phyloP scores from a whole-genome alignment of 1,284 basidiomycete genomes.

The Trichosporon sp. region DNA sequence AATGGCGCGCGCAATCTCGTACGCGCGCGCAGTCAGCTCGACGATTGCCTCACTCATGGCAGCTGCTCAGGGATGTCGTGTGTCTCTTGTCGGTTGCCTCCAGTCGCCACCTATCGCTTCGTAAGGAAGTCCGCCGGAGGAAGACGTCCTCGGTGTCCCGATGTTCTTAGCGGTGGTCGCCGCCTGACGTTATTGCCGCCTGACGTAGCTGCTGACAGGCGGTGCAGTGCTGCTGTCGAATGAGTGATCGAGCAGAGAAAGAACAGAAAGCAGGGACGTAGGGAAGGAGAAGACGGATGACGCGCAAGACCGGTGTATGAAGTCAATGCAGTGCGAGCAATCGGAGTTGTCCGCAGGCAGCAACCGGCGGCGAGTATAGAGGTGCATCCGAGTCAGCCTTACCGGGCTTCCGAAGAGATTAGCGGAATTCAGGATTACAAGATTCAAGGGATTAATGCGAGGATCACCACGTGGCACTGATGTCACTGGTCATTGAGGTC shows the following conservation, averaged over 20 bases:
- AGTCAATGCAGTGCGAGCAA: background rate
- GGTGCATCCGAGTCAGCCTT: background rate
- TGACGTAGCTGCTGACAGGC: background rate
- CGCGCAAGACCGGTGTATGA: background rate
- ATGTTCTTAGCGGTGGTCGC: background rate
- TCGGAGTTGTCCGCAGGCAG: background rate
- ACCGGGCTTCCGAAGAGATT: background rate
- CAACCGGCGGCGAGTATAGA: background rate
- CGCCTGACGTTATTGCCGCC: background rate
- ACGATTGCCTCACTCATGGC: conserved; percentile 45
- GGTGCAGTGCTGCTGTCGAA: background rate
- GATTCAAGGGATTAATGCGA: background rate
- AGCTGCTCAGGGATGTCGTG: background rate
- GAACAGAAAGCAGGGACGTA: background rate
- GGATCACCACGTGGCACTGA: conserved; percentile 12
- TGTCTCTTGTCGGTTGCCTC: too few species aligned
- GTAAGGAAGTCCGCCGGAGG: too few species aligned
- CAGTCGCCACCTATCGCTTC: too few species aligned
- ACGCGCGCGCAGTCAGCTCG: conserved; percentile 50
- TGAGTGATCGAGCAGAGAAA: conserved; percentile 1
- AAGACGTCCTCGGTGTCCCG: background rate
- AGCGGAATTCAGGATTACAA: background rate
- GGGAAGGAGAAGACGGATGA: background rate
- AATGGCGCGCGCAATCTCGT: conserved; percentile 50
- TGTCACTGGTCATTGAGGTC: background rate